These are phyloP conservation scores for Amylocystis lapponica DNA, from an alignment of 768 basidiomycete species.

Conservation along the genomic window DNA sequence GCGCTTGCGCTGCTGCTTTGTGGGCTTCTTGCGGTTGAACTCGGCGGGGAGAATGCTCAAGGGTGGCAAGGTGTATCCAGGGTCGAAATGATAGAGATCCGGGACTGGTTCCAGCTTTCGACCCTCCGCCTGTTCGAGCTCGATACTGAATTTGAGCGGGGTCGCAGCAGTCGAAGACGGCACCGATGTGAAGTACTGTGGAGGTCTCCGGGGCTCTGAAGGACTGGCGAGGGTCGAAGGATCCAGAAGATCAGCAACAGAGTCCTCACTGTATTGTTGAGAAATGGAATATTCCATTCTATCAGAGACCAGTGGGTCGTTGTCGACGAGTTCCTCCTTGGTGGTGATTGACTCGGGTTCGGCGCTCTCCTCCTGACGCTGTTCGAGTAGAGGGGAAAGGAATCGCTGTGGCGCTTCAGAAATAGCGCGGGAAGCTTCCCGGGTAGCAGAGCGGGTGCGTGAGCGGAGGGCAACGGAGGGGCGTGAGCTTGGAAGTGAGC, in stretches of 20 bases:
- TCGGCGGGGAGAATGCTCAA: conserved; percentile 51
- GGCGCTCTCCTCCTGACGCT: background rate
- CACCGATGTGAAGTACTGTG: conserved; percentile 6
- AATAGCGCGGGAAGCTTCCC: background rate
- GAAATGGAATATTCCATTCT: background rate
- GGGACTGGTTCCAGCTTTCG: background rate
- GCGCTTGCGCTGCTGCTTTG: conserved; percentile 44
- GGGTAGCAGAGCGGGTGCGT: conserved; percentile 1
- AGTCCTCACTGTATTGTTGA: background rate
- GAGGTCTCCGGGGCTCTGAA: background rate
- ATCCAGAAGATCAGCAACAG: background rate
- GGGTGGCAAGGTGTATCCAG: conserved; percentile 49
- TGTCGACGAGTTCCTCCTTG: background rate
- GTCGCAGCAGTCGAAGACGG: conserved; percentile 5
- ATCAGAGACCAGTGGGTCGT: background rate
- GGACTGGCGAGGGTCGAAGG: background rate
- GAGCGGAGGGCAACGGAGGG: too few species aligned
- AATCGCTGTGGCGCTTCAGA: background rate
- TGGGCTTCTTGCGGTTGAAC: conserved; percentile 44
- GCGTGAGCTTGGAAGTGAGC: background rate
- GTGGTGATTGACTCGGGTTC: background rate
- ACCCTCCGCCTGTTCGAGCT: background rate
- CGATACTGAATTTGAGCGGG: background rate
- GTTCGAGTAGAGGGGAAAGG: background rate
- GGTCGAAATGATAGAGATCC: conserved; percentile 27